Evolutionary conservation across 208 protist species (phyloP).

Genomic region (Trypanosoma rangeli): DNA sequence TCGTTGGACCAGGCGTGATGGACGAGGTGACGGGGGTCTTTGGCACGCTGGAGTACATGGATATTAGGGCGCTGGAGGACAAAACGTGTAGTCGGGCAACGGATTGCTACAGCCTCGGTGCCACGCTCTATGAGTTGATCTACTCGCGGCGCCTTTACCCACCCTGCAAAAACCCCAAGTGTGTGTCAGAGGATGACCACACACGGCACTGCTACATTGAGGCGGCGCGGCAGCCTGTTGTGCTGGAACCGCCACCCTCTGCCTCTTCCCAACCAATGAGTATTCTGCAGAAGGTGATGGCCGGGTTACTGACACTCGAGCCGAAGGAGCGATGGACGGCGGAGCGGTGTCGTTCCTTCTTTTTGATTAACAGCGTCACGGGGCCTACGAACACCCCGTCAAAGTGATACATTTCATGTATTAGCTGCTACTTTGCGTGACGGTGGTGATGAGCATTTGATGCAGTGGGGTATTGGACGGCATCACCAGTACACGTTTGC

Average conservation of each 20-base stretch:
- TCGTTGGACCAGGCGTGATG: conserved; percentile 49
- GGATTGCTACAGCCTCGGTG: conserved; percentile 78
- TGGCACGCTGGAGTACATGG: conserved; percentile 91
- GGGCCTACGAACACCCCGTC: not conserved
- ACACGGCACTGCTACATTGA: conserved; percentile 70
- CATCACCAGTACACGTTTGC: not conserved
- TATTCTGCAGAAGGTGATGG: conserved; percentile 52
- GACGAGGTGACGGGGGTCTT: conserved; percentile 55
- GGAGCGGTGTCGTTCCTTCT: conserved; percentile 46
- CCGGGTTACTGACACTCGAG: conserved; percentile 43
- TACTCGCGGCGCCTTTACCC: conserved; percentile 73
- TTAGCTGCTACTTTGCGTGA: not conserved
- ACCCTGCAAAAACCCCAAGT: conserved; percentile 43
- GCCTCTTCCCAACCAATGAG: not conserved
- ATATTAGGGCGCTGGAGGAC: conserved; percentile 60
- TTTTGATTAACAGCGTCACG: conserved; percentile 17
- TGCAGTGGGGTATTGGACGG: not conserved
- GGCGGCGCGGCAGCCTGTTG: conserved; percentile 46
- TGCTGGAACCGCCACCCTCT: conserved; percentile 25
- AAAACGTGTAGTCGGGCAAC: conserved; percentile 71
- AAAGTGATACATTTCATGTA: not conserved
- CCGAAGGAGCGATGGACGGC: conserved; percentile 61
- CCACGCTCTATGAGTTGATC: conserved; percentile 74
- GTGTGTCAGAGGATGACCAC: conserved; percentile 57
- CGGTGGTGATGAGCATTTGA: not conserved